phyloP scores from a whole-genome alignment of 768 basidiomycete species.

The Sporobolomyces phaffii region DNA sequence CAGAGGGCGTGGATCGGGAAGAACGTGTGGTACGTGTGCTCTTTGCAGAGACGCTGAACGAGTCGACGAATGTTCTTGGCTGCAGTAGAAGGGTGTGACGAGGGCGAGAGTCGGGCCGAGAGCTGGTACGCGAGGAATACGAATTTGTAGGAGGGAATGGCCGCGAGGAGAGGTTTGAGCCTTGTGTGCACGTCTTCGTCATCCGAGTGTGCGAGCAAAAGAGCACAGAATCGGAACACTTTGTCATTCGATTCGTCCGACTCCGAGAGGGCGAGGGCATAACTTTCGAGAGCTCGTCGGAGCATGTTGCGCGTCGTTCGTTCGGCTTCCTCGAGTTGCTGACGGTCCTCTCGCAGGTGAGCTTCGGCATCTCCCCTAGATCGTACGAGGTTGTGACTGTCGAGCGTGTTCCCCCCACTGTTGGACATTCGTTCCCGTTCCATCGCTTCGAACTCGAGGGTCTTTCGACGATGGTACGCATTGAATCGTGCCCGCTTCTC shows the following conservation, averaged over 20 bases:
- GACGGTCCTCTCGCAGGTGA: constrained; percentile 56
- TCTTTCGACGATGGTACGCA: constrained; percentile 67
- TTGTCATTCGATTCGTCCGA: constrained; percentile 72
- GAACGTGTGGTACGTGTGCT: constrained; percentile 89
- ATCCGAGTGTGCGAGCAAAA: constrained; percentile 84
- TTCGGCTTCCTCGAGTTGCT: constrained; percentile 49
- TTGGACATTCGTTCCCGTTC: constrained; percentile 30
- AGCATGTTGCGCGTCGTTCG: constrained; percentile 60
- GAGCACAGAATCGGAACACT: constrained; percentile 73
- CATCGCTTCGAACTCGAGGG: constrained; percentile 58
- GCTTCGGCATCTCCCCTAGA: constrained; percentile 51
- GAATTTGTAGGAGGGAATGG: constrained; percentile 79
- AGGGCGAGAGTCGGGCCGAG: constrained; percentile 71
- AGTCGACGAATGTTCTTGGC: constrained; percentile 63
- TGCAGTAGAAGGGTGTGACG: constrained; percentile 44
- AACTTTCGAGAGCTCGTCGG: constrained; percentile 73
- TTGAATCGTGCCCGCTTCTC: constrained; percentile 56
- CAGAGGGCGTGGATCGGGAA: constrained; percentile 78
- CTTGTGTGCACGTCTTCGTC: constrained; percentile 52
- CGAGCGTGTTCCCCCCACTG: constrained; percentile 43
- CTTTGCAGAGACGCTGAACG: constrained; percentile 63
- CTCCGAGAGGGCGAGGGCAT: constrained; percentile 63
- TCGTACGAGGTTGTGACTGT: constrained; percentile 42
- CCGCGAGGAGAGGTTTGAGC: constrained; percentile 47
- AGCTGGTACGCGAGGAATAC: constrained; percentile 89